phyloP scores from a whole-genome alignment of 192 early-diverging fungal species.

The Geranomyces variabilis region DNA sequence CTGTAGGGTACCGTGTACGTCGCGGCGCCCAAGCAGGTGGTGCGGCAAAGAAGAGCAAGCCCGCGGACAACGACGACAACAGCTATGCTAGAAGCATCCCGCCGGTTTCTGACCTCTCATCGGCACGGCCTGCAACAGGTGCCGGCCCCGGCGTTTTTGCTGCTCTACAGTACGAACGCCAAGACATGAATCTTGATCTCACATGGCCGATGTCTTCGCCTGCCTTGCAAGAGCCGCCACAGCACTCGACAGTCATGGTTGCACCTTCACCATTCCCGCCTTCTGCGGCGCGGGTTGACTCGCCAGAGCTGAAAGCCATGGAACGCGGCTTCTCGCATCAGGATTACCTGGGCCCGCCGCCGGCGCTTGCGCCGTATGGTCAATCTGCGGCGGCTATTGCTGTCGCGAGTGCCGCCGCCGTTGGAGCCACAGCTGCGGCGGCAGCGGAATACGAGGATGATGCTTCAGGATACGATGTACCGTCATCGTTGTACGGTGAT shows the following conservation, averaged over 20 bases:
- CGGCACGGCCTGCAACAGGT: not conserved
- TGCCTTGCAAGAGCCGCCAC: not conserved
- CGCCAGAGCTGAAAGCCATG: slow-evolving; percentile 3
- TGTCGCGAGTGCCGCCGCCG: not conserved
- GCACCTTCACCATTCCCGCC: too few species aligned
- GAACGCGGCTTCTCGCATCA: not conserved
- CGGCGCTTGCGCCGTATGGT: too few species aligned
- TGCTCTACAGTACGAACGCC: not conserved
- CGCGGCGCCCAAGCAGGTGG: too few species aligned
- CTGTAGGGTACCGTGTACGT: slow-evolving; percentile 8
- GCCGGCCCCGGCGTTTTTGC: slow-evolving; percentile 23
- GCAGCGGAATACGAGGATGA: not conserved
- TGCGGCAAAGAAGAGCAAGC: not conserved
- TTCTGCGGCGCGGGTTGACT: not conserved
- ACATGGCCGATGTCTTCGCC: not conserved
- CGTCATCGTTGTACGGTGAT: not conserved
- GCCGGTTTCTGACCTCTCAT: not conserved
- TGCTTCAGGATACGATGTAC: not conserved
- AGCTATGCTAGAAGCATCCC: not conserved
- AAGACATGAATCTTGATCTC: not conserved
- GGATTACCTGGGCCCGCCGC: slow-evolving; percentile 2
- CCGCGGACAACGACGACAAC: not conserved
- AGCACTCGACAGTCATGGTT: too few species aligned
- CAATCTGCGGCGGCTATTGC: too few species aligned
- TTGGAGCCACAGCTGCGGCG: not conserved